These are phyloP conservation scores for Coprinopsis sp. DNA, from an alignment of 768 basidiomycete genomes.

Conservation along the genomic window DNA sequence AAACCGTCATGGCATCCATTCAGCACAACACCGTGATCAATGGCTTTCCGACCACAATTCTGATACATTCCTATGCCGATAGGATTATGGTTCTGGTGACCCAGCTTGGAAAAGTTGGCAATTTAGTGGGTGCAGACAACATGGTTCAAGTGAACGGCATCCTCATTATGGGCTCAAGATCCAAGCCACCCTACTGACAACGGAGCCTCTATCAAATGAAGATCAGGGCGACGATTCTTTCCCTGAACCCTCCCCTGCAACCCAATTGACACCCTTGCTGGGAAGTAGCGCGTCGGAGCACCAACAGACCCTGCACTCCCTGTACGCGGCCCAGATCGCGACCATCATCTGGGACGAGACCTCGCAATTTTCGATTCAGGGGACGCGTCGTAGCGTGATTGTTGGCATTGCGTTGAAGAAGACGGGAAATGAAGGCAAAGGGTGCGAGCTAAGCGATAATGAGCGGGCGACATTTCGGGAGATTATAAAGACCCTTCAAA, in stretches of 20 bases:
- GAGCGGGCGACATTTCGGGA: conserved; percentile 44
- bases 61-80: conserved; percentile 78
- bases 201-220: conserved; percentile 43
- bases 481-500: conserved; percentile 46
- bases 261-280: conserved; percentile 73
- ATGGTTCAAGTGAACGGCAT: not conserved
- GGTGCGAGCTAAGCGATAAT: conserved; percentile 23
- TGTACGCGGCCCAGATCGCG: conserved; percentile 85
- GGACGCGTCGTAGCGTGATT: conserved; percentile 54
- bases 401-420: conserved; percentile 69
- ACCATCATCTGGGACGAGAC: conserved; percentile 72
- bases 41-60: conserved; percentile 63
- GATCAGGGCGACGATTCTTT: conserved; percentile 34
- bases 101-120: conserved; percentile 88
- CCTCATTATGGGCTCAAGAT: conserved; percentile 44
- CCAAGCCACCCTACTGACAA: conserved; percentile 71
- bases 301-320: conserved; percentile 63
- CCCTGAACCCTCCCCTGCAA: conserved; percentile 63
- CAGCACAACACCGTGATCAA: conserved; percentile 48
- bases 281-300: conserved; percentile 70
- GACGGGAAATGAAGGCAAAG: conserved; percentile 22
- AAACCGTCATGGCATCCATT: conserved; percentile 24
- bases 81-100: conserved; percentile 82
- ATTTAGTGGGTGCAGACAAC: conserved; percentile 48
- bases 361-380: conserved; percentile 34